Percentiles rank a stretch among this genome's conserved stretches.
phyloP scores from a whole-genome alignment of 2,329 filamentous ascomycete genomes.

The Ophiostoma angusticollis region DNA sequence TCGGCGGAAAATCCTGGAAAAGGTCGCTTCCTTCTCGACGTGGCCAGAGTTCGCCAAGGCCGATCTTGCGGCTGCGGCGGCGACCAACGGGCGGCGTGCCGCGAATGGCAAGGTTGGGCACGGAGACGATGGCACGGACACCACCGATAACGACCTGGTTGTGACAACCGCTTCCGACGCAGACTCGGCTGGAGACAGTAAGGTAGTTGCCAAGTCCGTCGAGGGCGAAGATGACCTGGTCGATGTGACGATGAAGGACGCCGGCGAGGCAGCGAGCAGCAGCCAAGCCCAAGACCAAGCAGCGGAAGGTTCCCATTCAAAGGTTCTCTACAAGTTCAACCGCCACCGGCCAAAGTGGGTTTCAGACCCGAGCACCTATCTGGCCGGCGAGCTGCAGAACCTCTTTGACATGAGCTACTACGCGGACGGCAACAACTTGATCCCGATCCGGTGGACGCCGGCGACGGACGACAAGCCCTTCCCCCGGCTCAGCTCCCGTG shows the following conservation, averaged over 20 bases:
- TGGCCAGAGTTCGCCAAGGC: constrained; percentile 47
- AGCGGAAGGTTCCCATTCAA: constrained; percentile 14
- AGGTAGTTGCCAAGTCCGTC: constrained; percentile 64
- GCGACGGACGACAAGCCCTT: constrained; percentile 47
- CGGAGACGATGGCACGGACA: constrained; percentile 2
- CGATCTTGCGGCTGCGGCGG: constrained; percentile 28
- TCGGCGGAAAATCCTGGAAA: constrained; percentile 65
- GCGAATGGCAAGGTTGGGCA: background rate
- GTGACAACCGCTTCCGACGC: constrained; percentile 50
- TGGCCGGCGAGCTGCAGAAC: constrained; percentile 51
- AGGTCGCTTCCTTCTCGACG: constrained; percentile 64
- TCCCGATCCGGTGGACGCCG: constrained; percentile 59
- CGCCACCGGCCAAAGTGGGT: constrained; percentile 39
- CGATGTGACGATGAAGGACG: constrained; percentile 73
- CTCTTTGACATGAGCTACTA: constrained; percentile 69
- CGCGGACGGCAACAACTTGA: constrained; percentile 38
- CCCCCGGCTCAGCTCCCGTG: constrained; percentile 36
- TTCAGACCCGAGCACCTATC: constrained; percentile 34
- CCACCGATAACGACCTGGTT: constrained; percentile 52
- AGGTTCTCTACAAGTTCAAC: constrained; percentile 34
- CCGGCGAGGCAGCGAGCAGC: constrained; percentile 23
- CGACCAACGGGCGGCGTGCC: background rate
- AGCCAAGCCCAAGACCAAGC: constrained; percentile 6
- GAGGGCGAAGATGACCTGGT: constrained; percentile 85
- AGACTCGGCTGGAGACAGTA: constrained; percentile 54